Evolutionary conservation across 2,329 filamentous ascomycete species (phyloP), one percentile per base, ranked within the genome.

Genomic region (Ophiocordyceps camponoti-rufipedis): DNA sequence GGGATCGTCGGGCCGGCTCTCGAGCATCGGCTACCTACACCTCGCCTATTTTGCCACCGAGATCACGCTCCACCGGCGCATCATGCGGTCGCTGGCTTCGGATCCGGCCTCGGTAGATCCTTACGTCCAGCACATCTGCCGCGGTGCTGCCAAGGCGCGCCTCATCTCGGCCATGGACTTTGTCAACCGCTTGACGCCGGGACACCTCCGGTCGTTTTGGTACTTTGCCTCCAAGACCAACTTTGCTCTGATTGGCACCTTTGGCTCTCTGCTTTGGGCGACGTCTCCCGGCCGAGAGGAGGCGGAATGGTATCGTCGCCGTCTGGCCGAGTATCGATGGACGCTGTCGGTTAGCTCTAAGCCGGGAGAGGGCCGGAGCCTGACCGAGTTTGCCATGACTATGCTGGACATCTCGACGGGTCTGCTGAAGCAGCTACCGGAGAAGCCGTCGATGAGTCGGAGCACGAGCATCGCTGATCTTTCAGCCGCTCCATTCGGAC

Each of bases 101-200:
- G 54, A 58, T 3, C 51, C 62, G 5, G 56, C 60, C 7, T 55
- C 61, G 4, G 69, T 80, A 38, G 85, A 94, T 57, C 74, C 81
- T 0, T 94, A 95, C 55, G 78, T 94, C 44, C 75, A 87, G 46
- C 85, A 93, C 62, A 94, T 95, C 53, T 94, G 88, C 62, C 86
- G 89, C 45, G 88, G 82, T 47, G 89, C 89, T 4, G 89, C 89
- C 45, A 95, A 95, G 61, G 93, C 89, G 0, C 82, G 89, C 6
- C 73, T 96, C 32, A 94, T 95, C 57, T 93, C 85, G 19, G 87
- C 88, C 51, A 94, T 96, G 84, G 89, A 96, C 60, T 94, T 95
- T 62, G 87, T 94, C 54, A 95, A 95, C 63, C 81, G 89, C 0
- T 74, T 96, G 31, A 86, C 83, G 41, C 85, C 86, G 0, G 77